Conservation (phyloP, 257 asterid species). For the Oldenlandia corymbosa region DNA sequence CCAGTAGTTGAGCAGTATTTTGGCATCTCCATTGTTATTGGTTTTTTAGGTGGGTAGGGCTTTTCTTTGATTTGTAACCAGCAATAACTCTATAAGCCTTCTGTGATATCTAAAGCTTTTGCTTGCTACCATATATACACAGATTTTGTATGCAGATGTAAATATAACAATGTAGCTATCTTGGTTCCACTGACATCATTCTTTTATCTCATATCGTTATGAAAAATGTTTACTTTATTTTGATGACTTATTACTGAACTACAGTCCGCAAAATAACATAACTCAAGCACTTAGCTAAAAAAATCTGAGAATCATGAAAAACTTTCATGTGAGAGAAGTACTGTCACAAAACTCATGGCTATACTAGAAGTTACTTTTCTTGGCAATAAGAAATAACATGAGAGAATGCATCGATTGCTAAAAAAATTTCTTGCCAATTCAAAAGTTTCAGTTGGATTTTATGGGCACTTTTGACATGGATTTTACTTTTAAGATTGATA, state of each 20-base stretch:
- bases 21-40: not conserved
- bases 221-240: not conserved
- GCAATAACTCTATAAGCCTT: not conserved
- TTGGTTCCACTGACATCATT: not conserved
- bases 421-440: no score
- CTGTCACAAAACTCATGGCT: no score
- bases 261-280: no score
- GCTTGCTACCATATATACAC: not conserved
- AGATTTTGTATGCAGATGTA: slow-evolving; percentile 15
- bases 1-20: slow-evolving; percentile 13
- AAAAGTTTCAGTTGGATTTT: no score
- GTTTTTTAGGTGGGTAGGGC: not conserved
- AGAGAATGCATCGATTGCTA: no score
- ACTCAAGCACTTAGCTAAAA: no score
- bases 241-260: no score
- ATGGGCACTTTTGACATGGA: no score
- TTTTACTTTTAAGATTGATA: not conserved
- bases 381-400: no score
- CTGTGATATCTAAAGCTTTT: slow-evolving; percentile 4
- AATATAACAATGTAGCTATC: slow-evolving; percentile 12
- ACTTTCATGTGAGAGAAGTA: no score
- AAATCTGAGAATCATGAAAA: no score
- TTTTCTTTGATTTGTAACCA: not conserved
- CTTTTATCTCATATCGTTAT: not conserved
- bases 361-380: no score